These are phyloP conservation scores for Solanum aculeatissimum DNA, from an alignment of 305 asterid genomes.

Conservation along the genomic window DNA sequence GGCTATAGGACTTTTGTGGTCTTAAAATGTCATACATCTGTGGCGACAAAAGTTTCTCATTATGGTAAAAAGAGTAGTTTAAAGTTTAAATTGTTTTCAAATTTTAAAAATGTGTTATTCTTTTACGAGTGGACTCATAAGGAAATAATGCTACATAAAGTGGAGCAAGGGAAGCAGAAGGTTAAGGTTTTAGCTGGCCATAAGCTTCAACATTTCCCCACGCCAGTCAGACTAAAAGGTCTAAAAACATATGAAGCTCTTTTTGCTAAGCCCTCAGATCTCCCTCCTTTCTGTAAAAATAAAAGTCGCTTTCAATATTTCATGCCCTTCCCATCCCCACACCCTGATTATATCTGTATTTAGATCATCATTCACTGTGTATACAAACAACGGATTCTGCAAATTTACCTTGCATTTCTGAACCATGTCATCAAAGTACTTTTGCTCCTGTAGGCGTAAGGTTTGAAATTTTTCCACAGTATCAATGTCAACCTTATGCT, in stretches of 20 bases:
- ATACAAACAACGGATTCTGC: neutral
- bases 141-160: neutral
- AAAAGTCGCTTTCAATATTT: neutral
- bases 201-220: neutral
- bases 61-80: neutral
- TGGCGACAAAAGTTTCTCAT: neutral
- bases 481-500: conserved; percentile 90
- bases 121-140: neutral
- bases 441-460: conserved; percentile 62
- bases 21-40: neutral
- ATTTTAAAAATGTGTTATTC: neutral
- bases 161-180: neutral
- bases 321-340: neutral
- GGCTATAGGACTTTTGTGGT: neutral
- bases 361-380: neutral
- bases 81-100: neutral
- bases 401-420: conserved; percentile 66
- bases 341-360: neutral
- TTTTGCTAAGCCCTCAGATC: neutral
- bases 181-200: neutral
- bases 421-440: conserved; percentile 86
- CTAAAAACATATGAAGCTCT: neutral
- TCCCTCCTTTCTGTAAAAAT: neutral
- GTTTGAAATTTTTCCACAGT: conserved; percentile 75
- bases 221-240: neutral